Conservation (phyloP, 2,329 filamentous ascomycete species). For the Pseudocercospora musae region DNA sequence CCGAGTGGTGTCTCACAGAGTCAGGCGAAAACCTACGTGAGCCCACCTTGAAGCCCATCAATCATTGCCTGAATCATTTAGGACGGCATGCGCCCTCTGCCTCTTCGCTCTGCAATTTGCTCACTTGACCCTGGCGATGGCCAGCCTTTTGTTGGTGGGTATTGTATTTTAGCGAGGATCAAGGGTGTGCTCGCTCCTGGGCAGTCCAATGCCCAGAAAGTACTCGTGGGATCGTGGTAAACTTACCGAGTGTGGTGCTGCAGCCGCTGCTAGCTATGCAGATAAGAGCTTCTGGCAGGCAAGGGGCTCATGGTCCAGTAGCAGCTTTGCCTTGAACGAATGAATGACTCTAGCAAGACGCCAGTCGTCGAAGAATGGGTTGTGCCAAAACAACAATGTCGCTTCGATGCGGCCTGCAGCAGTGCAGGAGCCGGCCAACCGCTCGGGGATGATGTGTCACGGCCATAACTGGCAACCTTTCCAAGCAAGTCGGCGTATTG, state of each 20-base stretch:
- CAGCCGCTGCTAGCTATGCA: slow-evolving; percentile 11
- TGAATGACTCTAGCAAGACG: slow-evolving; percentile 4
- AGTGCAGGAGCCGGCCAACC: slow-evolving; percentile 3
- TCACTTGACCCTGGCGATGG: background rate
- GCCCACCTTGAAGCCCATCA: background rate
- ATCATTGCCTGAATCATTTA: slow-evolving; percentile 5
- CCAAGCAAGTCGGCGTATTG: slow-evolving; percentile 7
- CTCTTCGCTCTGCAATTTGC: background rate
- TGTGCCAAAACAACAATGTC: background rate
- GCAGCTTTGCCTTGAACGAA: background rate
- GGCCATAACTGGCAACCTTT: slow-evolving; percentile 5
- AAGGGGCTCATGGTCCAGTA: slow-evolving; percentile 8
- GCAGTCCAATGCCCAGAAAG: slow-evolving; percentile 1
- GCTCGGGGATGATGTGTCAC: slow-evolving; percentile 13
- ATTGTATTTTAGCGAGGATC: background rate
- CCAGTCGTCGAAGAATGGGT: background rate
- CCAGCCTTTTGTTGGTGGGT: background rate
- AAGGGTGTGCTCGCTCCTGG: background rate
- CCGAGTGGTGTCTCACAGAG: slow-evolving; percentile 13
- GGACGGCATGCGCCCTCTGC: background rate
- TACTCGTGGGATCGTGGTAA: slow-evolving; percentile 9
- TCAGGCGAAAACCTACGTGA: slow-evolving; percentile 13
- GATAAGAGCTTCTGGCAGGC: slow-evolving; percentile 10
- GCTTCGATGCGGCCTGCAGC: slow-evolving; percentile 4
- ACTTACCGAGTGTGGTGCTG: slow-evolving; percentile 9